A percentile compares a stretch with the other conserved stretches of the same genome.
Evolutionary conservation across 208 protist genomes (phyloP).

Genomic region (Wallacemonas sp.): DNA sequence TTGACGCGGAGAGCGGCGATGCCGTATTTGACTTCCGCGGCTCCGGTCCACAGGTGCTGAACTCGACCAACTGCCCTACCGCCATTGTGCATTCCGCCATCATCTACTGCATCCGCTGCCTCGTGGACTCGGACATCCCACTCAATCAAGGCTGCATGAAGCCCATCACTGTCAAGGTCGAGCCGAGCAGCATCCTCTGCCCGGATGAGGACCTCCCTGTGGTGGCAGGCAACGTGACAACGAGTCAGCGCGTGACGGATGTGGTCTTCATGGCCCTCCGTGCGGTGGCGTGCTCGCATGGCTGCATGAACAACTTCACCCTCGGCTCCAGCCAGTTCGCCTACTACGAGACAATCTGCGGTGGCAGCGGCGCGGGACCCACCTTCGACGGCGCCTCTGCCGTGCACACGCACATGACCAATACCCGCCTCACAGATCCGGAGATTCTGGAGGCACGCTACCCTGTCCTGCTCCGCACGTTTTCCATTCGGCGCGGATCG

Average conservation of each 20-base stretch:
- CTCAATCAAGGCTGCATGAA: conserved; percentile 95
- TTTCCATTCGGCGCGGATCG: conserved; percentile 74
- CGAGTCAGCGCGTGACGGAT: conserved; percentile 94
- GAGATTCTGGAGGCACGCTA: conserved; percentile 94
- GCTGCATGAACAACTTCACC: conserved; percentile 97
- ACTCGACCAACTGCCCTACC: conserved; percentile 92
- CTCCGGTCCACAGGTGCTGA: conserved; percentile 86
- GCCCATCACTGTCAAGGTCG: conserved; percentile 81
- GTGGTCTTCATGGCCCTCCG: conserved; percentile 92
- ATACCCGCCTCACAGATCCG: conserved; percentile 95
- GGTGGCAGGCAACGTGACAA: conserved; percentile 96
- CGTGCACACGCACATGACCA: conserved; percentile 98
- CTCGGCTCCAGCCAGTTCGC: conserved; percentile 91
- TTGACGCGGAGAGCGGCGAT: conserved; percentile 61
- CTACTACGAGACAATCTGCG: conserved; percentile 97
- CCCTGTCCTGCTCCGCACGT: conserved; percentile 89
- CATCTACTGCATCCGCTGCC: conserved; percentile 95
- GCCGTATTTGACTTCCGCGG: conserved; percentile 94
- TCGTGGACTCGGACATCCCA: conserved; percentile 93
- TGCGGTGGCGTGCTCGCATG: conserved; percentile 86
- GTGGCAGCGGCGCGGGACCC: conserved; percentile 91
- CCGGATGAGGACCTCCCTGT: conserved; percentile 89
- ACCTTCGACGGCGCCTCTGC: conserved; percentile 78
- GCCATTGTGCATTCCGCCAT: conserved; percentile 92
- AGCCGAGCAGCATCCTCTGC: conserved; percentile 71